Evolutionary conservation across 495 filamentous ascomycete genomes (phyloP), one percentile per base, ranked within the genome.

Genomic region (Pyrenula aspistea): DNA sequence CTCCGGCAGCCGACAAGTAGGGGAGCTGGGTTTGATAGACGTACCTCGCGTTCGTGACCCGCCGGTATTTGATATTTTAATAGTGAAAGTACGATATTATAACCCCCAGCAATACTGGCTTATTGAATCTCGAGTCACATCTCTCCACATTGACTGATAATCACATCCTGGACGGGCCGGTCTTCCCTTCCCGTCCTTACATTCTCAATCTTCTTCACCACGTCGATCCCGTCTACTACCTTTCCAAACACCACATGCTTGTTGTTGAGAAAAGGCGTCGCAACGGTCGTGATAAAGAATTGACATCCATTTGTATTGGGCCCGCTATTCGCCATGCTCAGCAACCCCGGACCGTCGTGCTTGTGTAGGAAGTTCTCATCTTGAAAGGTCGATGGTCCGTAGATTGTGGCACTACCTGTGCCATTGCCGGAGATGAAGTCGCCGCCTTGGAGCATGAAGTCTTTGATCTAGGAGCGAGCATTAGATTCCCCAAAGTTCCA

Each of bases 261-360:
- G 61, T 80, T 81, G 68, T 97, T 88, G n/a, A 98, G 73, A 66
- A 92, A 95, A 1, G 89, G 88, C 0, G 91, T 88, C 2, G 86
- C 74, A 11, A 85, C 86, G 0, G 87, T 91, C 2, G 89, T 96
- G 71, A 97, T 92, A 75, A 98, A 98, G 72, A 98, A 98, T 68
- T 97, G 94, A 56, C 83, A 91, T 12, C 94, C 94, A 67, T 97
- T 98, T 56, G 88, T 91, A 67, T 97, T 86, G 19, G 88, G 87
- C 8, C 94, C 94, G 19, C 88, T 87, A 64, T 97, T 98, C 86
- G 93, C 94, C 94, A 97, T 97, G 55, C 86, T 89, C 24, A 98
- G 73, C 56, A 97, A 72, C 1, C 91, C 92, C 20, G 86, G 76
- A 49, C 77, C 67, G 55, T 89, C 86, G 68, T 96, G 92, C 63